Percentiles rank a stretch among this genome's conserved stretches.
Evolutionary conservation across 495 filamentous ascomycete genomes (phyloP).

Genomic region (Lasiosphaeris hirsuta): DNA sequence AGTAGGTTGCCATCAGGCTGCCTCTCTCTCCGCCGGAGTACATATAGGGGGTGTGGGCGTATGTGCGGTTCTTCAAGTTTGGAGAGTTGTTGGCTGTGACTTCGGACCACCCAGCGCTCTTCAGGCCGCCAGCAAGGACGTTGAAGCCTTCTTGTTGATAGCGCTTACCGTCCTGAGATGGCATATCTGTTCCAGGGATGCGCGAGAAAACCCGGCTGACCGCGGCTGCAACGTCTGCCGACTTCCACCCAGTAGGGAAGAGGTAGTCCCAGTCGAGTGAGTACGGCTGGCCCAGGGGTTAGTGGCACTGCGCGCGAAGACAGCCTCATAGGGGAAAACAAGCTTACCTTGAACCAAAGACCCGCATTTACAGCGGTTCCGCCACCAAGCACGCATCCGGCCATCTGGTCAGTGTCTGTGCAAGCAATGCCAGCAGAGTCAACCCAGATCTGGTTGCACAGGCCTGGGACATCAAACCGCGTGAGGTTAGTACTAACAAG

Average conservation of each 20-base stretch:
- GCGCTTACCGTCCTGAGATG: constrained; percentile 63
- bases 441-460: constrained; percentile 63
- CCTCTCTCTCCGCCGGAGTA: constrained; percentile 62
- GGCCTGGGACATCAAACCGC: constrained; percentile 68
- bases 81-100: constrained; percentile 60
- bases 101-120: constrained; percentile 56
- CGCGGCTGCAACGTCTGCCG: constrained; percentile 56
- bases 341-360: constrained; percentile 40
- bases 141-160: constrained; percentile 67
- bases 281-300: constrained; percentile 28
- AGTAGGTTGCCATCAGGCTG: constrained; percentile 72
- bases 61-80: constrained; percentile 64
- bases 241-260: constrained; percentile 72
- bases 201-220: constrained; percentile 59
- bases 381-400: constrained; percentile 38
- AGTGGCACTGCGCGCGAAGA: neutral
- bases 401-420: constrained; percentile 63
- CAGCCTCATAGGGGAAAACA: too few species aligned
- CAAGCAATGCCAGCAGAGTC: constrained; percentile 58
- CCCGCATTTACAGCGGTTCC: constrained; percentile 69
- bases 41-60: constrained; percentile 66
- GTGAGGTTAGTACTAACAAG: constrained; percentile 63
- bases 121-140: constrained; percentile 54
- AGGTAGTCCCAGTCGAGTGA: constrained; percentile 66
- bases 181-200: constrained; percentile 66